phyloP scores from a whole-genome alignment of 1,284 basidiomycete genomes.

The Ustilago lituana region DNA sequence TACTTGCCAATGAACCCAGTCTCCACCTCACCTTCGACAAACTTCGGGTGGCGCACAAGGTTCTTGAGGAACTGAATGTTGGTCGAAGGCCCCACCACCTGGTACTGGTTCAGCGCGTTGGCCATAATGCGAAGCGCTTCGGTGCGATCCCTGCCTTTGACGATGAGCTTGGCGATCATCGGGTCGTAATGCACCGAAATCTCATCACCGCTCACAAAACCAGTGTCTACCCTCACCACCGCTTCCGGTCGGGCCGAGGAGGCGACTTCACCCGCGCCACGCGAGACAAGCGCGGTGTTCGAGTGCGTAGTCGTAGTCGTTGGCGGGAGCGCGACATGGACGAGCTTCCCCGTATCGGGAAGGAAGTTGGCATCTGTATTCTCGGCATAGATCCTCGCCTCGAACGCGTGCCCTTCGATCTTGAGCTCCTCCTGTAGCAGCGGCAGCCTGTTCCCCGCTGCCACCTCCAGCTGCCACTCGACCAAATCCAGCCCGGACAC shows the following conservation, averaged over 20 bases:
- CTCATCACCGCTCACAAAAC: slow-evolving; percentile 79
- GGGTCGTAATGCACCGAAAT: slow-evolving; percentile 81
- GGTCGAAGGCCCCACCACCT: slow-evolving; percentile 87
- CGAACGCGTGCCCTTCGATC: slow-evolving; percentile 89
- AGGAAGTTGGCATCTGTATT: slow-evolving; percentile 75
- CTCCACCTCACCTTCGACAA: slow-evolving; percentile 84
- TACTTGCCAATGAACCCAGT: slow-evolving; percentile 82
- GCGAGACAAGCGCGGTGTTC: neutral
- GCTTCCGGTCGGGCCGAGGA: slow-evolving; percentile 69
- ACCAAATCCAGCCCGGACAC: slow-evolving; percentile 90
- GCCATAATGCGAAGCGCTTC: slow-evolving; percentile 83
- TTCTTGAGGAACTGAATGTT: slow-evolving; percentile 87
- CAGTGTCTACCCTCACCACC: slow-evolving; percentile 85
- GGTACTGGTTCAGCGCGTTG: slow-evolving; percentile 84
- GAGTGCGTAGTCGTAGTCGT: slow-evolving; percentile 63
- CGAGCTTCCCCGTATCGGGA: slow-evolving; percentile 84
- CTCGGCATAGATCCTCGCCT: slow-evolving; percentile 96
- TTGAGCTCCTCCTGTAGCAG: slow-evolving; percentile 80
- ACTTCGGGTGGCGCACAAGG: slow-evolving; percentile 80
- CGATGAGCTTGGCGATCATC: slow-evolving; percentile 92
- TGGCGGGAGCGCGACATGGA: slow-evolving; percentile 74
- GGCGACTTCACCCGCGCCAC: neutral
- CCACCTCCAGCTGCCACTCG: slow-evolving; percentile 87
- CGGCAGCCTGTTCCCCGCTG: slow-evolving; percentile 85
- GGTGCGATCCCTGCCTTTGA: slow-evolving; percentile 84